Percentiles rank a stretch among this genome's conserved stretches.
These are phyloP conservation scores for Trichoderma sp. DNA, from an alignment of 2,329 filamentous ascomycete species.

Conservation along the genomic window DNA sequence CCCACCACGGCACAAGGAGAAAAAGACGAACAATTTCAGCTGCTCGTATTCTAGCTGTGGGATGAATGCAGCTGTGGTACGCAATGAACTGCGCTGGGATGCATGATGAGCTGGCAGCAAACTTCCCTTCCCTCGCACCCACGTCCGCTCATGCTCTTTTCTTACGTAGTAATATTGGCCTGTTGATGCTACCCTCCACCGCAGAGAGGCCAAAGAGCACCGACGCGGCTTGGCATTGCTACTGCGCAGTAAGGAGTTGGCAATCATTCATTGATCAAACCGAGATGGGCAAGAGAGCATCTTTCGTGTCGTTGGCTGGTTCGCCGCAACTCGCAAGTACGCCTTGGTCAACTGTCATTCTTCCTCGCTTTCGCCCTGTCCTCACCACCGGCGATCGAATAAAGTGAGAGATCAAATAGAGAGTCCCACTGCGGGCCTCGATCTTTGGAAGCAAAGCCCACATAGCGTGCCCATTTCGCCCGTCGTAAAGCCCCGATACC, in stretches of 20 bases:
- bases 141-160: neutral
- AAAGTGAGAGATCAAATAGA: neutral
- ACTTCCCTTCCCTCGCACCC: neutral
- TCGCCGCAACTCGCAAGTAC: neutral
- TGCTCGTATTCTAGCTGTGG: neutral
- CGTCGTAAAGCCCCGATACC: neutral
- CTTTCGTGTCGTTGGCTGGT: neutral
- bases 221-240: neutral
- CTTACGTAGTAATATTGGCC: slow-evolving; percentile 2
- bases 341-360: neutral
- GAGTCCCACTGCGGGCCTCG: neutral
- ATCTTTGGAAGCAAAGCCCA: slow-evolving; percentile 5
- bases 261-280: neutral
- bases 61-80: neutral
- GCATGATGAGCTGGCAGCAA: slow-evolving; percentile 9
- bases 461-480: neutral
- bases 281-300: neutral
- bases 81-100: neutral
- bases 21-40: neutral
- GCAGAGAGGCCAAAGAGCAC: neutral
- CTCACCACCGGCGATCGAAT: neutral
- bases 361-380: neutral
- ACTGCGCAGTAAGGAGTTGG: neutral
- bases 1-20: neutral
- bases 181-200: slow-evolving; percentile 14